Evolutionary conservation across 1,284 basidiomycete genomes (phyloP), one percentile per base, ranked within the genome.

Genomic region (Farysia itapuensis): DNA sequence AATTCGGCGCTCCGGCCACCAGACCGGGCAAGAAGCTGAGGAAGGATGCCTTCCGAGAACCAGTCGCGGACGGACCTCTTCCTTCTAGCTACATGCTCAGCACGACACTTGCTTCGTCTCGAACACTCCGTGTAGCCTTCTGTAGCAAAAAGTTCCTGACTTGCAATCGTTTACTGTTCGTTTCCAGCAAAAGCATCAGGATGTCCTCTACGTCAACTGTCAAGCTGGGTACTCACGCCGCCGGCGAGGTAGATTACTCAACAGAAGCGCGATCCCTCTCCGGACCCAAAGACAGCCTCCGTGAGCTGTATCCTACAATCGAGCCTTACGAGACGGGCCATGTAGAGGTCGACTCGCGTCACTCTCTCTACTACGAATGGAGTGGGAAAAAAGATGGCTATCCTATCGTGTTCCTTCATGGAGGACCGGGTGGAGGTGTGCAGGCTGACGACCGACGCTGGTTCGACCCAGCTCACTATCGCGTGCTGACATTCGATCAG

Each of bases 401-500:
- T 16, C 71, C 72, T 1, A 70, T 69, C 35, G 59, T 75, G 5
- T 67, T 64, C 32, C 33, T 75, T 5, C 72, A 75, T 36, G 72
- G 72, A 24, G 72, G 72, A 11, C 72, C 72, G 0, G 72, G 72
- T n/a, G 72, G 72, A 22, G 72, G 71, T 21, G 44, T 50, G 30
- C 63, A 61, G 34, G 33, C 37, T 0, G 58, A 52, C 18, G 67
- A 74, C 23, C 54, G 70, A 16, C 54, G 64, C n/a, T 75, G 70
- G 65, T 75, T 74, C 35, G 71, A 74, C 33, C 72, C 72, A 9
- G 14, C 43, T 16, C 64, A 67, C 39, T 75, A 72, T 46, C 60
- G 63, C 14, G 57, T 75, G 21, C 50, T 73, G 19, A 45, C 45
- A 1, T 48, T 95, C 82, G 72, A 81, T 84, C 56, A 82, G 83